Percentiles rank a stretch among this genome's conserved stretches.
These are phyloP conservation scores for Talinum fruticosum DNA, from an alignment of 148 eudicot genomes.

Conservation along the genomic window DNA sequence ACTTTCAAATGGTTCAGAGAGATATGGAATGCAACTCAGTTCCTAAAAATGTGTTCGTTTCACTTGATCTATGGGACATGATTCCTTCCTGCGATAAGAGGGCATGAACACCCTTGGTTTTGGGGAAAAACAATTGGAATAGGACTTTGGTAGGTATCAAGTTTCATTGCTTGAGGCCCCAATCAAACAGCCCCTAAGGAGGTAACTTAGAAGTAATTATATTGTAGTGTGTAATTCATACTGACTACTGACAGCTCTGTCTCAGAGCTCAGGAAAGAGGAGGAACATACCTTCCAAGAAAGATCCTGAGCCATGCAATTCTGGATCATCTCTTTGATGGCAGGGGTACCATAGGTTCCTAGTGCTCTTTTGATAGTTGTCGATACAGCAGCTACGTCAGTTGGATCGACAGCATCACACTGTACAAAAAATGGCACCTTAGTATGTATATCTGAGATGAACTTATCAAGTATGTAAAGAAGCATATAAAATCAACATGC, in stretches of 20 bases:
- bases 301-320: slow-evolving; percentile 91
- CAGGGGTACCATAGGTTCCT: slow-evolving; percentile 54
- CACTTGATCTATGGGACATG: background rate
- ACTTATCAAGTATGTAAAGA: background rate
- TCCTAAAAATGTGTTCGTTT: background rate
- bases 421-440: slow-evolving; percentile 20
- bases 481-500: background rate
- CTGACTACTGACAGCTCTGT: background rate
- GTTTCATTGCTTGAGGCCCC: background rate
- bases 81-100: too few species aligned
- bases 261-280: background rate
- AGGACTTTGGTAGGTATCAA: background rate
- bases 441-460: slow-evolving; percentile 1
- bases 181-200: background rate
- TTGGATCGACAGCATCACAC: slow-evolving; percentile 77
- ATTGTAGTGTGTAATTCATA: background rate
- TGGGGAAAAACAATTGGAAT: background rate
- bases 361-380: slow-evolving; percentile 66
- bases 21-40: background rate
- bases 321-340: slow-evolving; percentile 61
- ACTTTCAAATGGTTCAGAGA: background rate
- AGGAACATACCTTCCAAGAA: slow-evolving; percentile 81
- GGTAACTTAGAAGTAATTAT: background rate
- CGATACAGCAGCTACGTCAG: slow-evolving; percentile 64
- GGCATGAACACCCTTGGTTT: too few species aligned